Conservation (phyloP, 768 basidiomycete genomes). For the Vararia minispora region DNA sequence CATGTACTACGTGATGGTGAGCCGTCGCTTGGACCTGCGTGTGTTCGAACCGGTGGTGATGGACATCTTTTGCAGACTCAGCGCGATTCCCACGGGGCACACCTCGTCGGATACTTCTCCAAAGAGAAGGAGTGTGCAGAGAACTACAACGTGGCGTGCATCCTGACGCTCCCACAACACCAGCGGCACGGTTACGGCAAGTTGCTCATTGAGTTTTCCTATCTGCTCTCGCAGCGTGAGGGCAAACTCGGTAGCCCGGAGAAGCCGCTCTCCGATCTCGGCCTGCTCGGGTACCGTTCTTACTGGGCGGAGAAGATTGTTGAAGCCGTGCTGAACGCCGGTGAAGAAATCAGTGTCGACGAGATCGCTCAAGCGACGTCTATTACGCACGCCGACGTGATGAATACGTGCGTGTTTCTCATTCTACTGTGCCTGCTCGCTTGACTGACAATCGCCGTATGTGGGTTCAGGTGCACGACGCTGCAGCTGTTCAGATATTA, state of each 20-base stretch:
- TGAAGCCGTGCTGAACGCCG: slow-evolving; percentile 65
- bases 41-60: not conserved
- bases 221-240: slow-evolving; percentile 95
- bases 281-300: slow-evolving; percentile 84
- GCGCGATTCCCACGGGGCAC: slow-evolving; percentile 84
- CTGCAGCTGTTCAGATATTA: slow-evolving; percentile 92
- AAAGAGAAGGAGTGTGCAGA: slow-evolving; percentile 99
- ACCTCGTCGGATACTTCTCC: slow-evolving; percentile 96
- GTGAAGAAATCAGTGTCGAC: slow-evolving; percentile 79
- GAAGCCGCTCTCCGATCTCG: slow-evolving; percentile 93
- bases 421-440: not conserved
- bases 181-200: slow-evolving; percentile 95
- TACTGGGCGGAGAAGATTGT: slow-evolving; percentile 98
- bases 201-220: slow-evolving; percentile 94
- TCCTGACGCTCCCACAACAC: slow-evolving; percentile 95
- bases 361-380: slow-evolving; percentile 94
- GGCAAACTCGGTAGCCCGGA: slow-evolving; percentile 94
- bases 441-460: slow-evolving; percentile 1
- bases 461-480: slow-evolving; percentile 66
- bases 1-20: slow-evolving; percentile 98
- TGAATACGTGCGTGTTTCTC: slow-evolving; percentile 80
- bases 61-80: slow-evolving; percentile 38
- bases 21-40: slow-evolving; percentile 10
- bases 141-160: slow-evolving; percentile 98
- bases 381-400: slow-evolving; percentile 91